phyloP scores from a whole-genome alignment of 306 rosid species.

The Potentilla sterilis region DNA sequence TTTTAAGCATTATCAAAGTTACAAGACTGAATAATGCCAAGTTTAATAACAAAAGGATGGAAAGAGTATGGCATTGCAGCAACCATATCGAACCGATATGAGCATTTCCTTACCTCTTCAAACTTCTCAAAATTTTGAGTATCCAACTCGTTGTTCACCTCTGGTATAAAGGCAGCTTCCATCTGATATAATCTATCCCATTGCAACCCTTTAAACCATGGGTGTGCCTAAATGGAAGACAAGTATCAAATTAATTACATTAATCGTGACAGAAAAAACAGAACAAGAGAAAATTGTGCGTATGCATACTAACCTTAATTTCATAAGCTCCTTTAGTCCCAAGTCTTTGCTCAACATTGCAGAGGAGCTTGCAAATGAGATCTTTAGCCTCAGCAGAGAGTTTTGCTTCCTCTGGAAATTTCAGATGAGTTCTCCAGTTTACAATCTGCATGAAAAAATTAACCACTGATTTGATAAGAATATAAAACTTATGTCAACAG shows the following conservation, averaged over 20 bases:
- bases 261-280: not conserved
- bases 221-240: slow-evolving; percentile 60
- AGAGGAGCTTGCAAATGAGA: slow-evolving; percentile 73
- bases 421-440: slow-evolving; percentile 76
- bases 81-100: not conserved
- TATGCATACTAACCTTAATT: slow-evolving; percentile 53
- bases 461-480: slow-evolving; percentile 23
- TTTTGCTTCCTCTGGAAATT: slow-evolving; percentile 75
- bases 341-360: slow-evolving; percentile 83
- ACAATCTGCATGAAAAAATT: slow-evolving; percentile 57
- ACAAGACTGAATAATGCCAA: not conserved
- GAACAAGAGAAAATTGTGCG: not conserved
- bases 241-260: slow-evolving; percentile 9
- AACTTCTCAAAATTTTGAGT: slow-evolving; percentile 87
- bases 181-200: slow-evolving; percentile 82
- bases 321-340: slow-evolving; percentile 87
- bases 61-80: not conserved
- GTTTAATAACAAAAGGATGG: not conserved
- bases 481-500: not conserved
- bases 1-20: not conserved
- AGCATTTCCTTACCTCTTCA: slow-evolving; percentile 58
- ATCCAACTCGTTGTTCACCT: slow-evolving; percentile 83
- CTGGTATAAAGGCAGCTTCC: slow-evolving; percentile 86
- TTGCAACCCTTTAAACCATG: slow-evolving; percentile 72
- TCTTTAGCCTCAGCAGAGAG: slow-evolving; percentile 76